A percentile compares a stretch with the other conserved stretches of the same genome.
phyloP scores from a whole-genome alignment of 208 protist genomes.

The Chromosphaera perkinsii region DNA sequence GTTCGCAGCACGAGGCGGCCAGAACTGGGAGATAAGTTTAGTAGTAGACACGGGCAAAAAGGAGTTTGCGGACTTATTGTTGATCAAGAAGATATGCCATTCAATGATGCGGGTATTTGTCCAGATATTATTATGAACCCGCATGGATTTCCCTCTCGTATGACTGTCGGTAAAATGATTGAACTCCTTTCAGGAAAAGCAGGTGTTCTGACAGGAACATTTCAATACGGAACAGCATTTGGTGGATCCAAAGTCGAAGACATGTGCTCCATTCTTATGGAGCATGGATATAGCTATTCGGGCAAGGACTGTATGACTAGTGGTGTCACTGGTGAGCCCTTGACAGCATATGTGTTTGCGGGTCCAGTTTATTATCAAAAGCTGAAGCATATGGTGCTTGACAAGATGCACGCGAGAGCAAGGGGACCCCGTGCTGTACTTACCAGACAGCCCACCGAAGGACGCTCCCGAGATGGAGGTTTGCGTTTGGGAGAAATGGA shows the following conservation, averaged over 20 bases:
- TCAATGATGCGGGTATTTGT: conserved; percentile 84
- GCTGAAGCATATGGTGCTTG: conserved; percentile 99
- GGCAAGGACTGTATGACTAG: conserved; percentile 92
- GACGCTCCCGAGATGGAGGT: conserved; percentile 91
- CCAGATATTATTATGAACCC: conserved; percentile 99
- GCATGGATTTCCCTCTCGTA: conserved; percentile 98
- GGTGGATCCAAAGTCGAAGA: conserved; percentile 83
- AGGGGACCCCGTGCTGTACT: conserved; percentile 79
- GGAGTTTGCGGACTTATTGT: conserved; percentile 97
- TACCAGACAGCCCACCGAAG: conserved; percentile 98
- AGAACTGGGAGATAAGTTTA: conserved; percentile 99
- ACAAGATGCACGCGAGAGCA: conserved; percentile 98
- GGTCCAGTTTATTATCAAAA: conserved; percentile 99
- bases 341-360: conserved; percentile 95
- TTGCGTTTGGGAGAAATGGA: conserved; percentile 99
- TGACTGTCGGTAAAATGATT: conserved; percentile 99
- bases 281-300: conserved; percentile 83
- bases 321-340: conserved; percentile 89
- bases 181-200: conserved; percentile 96
- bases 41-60: conserved; percentile 98
- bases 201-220: conserved; percentile 45
- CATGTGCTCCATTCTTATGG: conserved; percentile 76
- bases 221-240: conserved; percentile 93
- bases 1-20: conserved; percentile 81
- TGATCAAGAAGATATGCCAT: conserved; percentile 97